A percentile compares a stretch with the other conserved stretches of the same genome.
Evolutionary conservation across 306 rosid genomes (phyloP).

Genomic region (Rubus idaeus): DNA sequence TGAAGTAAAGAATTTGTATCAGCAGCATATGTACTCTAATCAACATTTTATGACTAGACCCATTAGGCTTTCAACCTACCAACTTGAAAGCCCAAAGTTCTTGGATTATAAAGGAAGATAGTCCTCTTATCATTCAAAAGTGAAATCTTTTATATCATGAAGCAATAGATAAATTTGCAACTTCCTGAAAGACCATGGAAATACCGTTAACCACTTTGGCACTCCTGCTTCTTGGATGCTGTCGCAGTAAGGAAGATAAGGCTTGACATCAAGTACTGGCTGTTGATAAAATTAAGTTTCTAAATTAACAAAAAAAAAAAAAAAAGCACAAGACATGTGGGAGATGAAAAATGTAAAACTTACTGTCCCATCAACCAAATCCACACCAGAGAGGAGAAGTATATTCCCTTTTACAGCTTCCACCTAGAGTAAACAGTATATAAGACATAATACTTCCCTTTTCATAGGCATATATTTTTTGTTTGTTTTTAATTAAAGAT

Average conservation of each 20-base stretch:
- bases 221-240: conserved; percentile 65
- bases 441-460: conserved; percentile 3
- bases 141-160: not conserved
- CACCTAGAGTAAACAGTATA: conserved; percentile 45
- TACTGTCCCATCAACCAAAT: conserved; percentile 95
- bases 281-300: conserved; percentile 40
- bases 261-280: conserved; percentile 95
- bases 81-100: not conserved
- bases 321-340: conserved; percentile 12
- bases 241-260: conserved; percentile 86
- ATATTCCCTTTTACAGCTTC: conserved; percentile 74
- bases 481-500: conserved; percentile 1
- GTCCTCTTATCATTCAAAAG: not conserved
- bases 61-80: conserved; percentile 4
- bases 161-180: conserved; percentile 10
- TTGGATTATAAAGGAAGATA: not conserved
- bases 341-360: conserved; percentile 42
- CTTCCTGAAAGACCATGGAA: conserved; percentile 22
- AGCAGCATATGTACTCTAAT: conserved; percentile 10
- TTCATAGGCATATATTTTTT: not conserved
- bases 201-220: conserved; percentile 83
- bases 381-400: conserved; percentile 86
- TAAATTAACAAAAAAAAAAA: conserved; percentile 14
- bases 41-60: not conserved
- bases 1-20: not conserved